Conservation (phyloP, 768 basidiomycete genomes). For the Hygrocybe coccinea region DNA sequence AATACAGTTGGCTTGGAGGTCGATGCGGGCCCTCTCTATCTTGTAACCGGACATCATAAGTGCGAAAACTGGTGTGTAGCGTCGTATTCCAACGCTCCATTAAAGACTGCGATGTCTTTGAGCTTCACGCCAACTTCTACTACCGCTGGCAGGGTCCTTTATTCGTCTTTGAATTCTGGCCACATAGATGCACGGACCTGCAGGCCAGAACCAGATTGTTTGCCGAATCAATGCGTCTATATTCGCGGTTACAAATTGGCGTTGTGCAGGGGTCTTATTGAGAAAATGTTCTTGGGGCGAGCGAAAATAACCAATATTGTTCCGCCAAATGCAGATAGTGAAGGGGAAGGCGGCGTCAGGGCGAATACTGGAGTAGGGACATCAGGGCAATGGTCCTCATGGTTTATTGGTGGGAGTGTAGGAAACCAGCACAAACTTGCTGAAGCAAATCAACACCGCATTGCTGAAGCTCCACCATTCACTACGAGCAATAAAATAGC, state of each 20-base stretch:
- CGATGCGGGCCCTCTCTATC: neutral
- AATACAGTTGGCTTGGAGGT: neutral
- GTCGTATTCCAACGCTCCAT: neutral
- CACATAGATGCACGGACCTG: neutral
- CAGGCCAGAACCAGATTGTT: neutral
- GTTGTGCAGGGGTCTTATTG: neutral
- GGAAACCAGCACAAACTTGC: no score
- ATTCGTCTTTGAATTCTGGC: neutral
- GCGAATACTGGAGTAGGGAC: neutral
- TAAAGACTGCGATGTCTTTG: neutral
- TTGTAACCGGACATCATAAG: neutral
- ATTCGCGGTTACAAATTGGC: neutral
- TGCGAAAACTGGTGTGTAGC: neutral
- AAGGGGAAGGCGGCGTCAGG: neutral
- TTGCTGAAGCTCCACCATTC: neutral
- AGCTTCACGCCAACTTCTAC: neutral
- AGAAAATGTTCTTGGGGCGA: neutral
- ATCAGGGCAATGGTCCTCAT: neutral
- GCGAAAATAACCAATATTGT: neutral
- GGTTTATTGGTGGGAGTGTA: neutral
- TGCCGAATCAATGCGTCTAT: neutral
- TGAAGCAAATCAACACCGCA: neutral
- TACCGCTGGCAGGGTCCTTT: neutral
- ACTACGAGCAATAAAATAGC: neutral
- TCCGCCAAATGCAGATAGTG: neutral